Base-by-base conservation (phyloP, 108 stramenopile genomes). In the Cylindrotheca fusiformis region DNA sequence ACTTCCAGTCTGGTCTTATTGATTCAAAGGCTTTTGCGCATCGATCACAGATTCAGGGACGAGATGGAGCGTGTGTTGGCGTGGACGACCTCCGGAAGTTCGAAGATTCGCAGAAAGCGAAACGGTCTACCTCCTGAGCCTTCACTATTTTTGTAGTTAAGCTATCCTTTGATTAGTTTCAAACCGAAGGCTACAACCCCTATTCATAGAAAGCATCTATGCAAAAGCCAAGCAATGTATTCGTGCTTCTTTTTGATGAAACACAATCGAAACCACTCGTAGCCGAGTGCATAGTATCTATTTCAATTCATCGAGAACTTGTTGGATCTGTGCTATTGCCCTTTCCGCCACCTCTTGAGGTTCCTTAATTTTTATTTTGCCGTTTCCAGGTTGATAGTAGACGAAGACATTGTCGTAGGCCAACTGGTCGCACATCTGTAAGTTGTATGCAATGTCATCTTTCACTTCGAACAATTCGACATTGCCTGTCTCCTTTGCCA, bases 361-460 rank as follows among this genome's bases (percentile, higher is more conserved):
- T 63, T 81, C 83, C 67, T 86, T 86, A 0, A 78, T 70, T 46
- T 86, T 80, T 0, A 84, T 52, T 52, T 87, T 84, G 5, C 83
- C 86, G 65, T 75, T 78, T 66, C 80, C 86, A 10, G 86, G 86
- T 63, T 88, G 86, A 55, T 69, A 82, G 64, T 88, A 88, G 49
- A 84, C 79, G 60, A 88, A 88, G 18, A 74, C 78, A 60, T 84
- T 84, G 68, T 84, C 83, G 66, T 90, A 91, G 21, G 83, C 73
- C 22, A 81, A 60, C 65, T 91, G 86, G 68, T 91, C 89, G 52
- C 72, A 74, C 89, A 91, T 85, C 48, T 91, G 89, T 10, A 91
- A 46, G 44, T 68, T 75, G 48, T 76, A 71, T 19, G 74, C 71
- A 12, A 91, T 41, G 29, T 91, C 89, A 55, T 91, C 86, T 62